These are phyloP conservation scores for Graphilbum ipis-grandicollis DNA, from an alignment of 2,329 filamentous ascomycete species.

Conservation along the genomic window DNA sequence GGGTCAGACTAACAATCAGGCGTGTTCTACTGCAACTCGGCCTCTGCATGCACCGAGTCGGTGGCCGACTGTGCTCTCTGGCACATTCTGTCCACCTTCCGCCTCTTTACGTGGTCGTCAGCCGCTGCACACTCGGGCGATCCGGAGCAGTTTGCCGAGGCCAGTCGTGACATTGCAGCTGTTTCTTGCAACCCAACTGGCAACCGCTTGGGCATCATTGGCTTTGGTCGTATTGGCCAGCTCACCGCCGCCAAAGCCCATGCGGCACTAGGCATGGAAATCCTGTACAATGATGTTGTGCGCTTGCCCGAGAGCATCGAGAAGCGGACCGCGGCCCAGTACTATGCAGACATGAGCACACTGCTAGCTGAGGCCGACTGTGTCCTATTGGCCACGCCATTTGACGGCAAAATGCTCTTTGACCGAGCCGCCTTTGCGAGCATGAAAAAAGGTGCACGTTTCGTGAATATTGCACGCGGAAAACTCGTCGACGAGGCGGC, in stretches of 20 bases:
- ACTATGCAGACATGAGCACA: slow-evolving; percentile 18
- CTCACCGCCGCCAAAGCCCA: slow-evolving; percentile 34
- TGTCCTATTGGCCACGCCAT: slow-evolving; percentile 29
- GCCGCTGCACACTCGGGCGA: slow-evolving; percentile 26
- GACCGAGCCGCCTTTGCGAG: slow-evolving; percentile 18
- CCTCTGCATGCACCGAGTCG: slow-evolving; percentile 23
- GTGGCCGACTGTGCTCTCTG: slow-evolving; percentile 24
- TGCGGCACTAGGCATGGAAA: slow-evolving; percentile 35
- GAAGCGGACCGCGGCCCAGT: not conserved
- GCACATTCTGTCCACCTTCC: slow-evolving; percentile 27
- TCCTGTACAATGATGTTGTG: slow-evolving; percentile 33
- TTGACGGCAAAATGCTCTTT: slow-evolving; percentile 21
- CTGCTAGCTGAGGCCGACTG: slow-evolving; percentile 30
- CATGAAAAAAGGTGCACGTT: slow-evolving; percentile 29
- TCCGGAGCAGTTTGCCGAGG: slow-evolving; percentile 5
- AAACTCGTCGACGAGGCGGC: slow-evolving; percentile 30
- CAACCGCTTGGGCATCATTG: slow-evolving; percentile 37
- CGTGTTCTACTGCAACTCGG: slow-evolving; percentile 26
- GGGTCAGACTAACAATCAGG: slow-evolving; percentile 1
- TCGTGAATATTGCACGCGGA: slow-evolving; percentile 38
- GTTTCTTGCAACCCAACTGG: slow-evolving; percentile 24
- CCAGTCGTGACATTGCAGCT: slow-evolving; percentile 11
- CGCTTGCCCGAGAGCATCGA: slow-evolving; percentile 22
- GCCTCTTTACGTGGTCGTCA: slow-evolving; percentile 29
- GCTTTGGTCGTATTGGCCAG: slow-evolving; percentile 36